Evolutionary conservation across 2,329 filamentous ascomycete species (phyloP), one percentile per base, ranked within the genome.

Genomic region (Volutella citrinella): DNA sequence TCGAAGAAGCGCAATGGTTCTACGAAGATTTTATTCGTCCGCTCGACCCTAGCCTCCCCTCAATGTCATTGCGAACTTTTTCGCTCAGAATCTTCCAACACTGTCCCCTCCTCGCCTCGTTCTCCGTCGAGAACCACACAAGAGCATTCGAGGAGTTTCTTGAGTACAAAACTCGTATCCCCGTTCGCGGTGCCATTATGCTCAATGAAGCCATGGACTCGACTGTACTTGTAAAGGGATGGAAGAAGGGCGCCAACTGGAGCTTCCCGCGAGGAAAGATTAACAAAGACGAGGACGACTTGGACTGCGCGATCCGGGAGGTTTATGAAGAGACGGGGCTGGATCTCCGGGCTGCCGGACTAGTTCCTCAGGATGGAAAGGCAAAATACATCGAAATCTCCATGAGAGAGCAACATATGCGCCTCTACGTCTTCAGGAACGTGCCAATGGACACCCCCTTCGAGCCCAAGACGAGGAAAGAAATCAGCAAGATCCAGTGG

Each of bases 1-100:
- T 98, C 51, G 93, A 98, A 65, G 94, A 98, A 66, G 93, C 93
- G 53, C 94, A 98, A 80, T 98, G 93, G 93, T 98, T 95, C 66
- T 98, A 98, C 78, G 93, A 98, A 72, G 93, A 98, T 65, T 98
- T 98, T 60, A 88, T 98, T 60, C 87, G 93, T 29, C 90, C 91
- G 23, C 72, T 93, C 45, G 86, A 96, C 63, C 83, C 89, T 32
- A 76, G 76, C 23, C 74, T 98, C 10, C 93, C 93, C 5, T 89
- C 85, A 35, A 84, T 97, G 72, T 80, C 82, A 27, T 75, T 98
- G 20, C 82, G 87, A 48, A 81, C 75, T 32, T 98, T 98, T 64
- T 91, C 87, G 52, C 72, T 95, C 40, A 80, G 84, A 50, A 94
- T 98, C 52, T 96, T 97, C 60, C 82, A 90, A 51, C 91, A 96